Evolutionary conservation across 139 green algal genomes (phyloP).

Genomic region (Volvox reticuliferus): DNA sequence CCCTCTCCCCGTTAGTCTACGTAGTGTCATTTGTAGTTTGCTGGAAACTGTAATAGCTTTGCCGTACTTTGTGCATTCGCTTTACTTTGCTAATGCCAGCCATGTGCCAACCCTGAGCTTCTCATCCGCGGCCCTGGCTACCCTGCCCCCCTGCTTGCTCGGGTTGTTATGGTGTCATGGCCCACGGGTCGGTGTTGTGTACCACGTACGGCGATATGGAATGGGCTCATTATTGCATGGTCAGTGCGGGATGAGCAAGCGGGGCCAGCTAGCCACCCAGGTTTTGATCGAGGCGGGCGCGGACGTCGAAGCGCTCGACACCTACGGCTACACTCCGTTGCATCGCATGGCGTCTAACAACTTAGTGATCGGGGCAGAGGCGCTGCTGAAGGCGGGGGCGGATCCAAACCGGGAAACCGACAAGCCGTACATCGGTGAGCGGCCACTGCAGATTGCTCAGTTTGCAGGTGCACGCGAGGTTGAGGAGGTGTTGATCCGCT

Average conservation of each 20-base stretch:
- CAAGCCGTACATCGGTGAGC: constrained; percentile 42
- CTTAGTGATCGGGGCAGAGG: constrained; percentile 44
- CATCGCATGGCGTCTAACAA: constrained; percentile 67
- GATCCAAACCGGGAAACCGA: constrained; percentile 21
- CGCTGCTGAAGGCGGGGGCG: constrained; percentile 50
- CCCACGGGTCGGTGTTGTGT: too few relatives aligned
- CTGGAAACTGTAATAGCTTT: too few relatives aligned
- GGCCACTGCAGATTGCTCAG: constrained; percentile 37
- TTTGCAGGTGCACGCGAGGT: constrained; percentile 43
- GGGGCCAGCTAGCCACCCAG: constrained; percentile 1
- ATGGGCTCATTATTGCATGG: too few relatives aligned
- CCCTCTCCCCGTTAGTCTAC: too few relatives aligned
- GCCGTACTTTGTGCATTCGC: too few relatives aligned
- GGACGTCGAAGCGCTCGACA: constrained; percentile 57
- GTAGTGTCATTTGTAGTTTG: too few relatives aligned
- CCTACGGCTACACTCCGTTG: constrained; percentile 63
- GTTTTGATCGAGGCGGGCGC: constrained; percentile 50
- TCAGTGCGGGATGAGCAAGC: constrained; percentile 23
- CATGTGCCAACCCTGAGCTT: too few relatives aligned
- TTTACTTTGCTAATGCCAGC: too few relatives aligned
- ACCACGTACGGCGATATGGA: too few relatives aligned
- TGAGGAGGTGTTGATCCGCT: constrained; percentile 36
- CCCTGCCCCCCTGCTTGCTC: too few relatives aligned
- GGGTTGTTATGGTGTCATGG: too few relatives aligned
- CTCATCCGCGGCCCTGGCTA: too few relatives aligned